Percentiles rank a stretch among this genome's conserved stretches.
These are phyloP conservation scores for Sugiyamaella sp. DNA, from an alignment of 1,139 yeast genomes.

Conservation along the genomic window DNA sequence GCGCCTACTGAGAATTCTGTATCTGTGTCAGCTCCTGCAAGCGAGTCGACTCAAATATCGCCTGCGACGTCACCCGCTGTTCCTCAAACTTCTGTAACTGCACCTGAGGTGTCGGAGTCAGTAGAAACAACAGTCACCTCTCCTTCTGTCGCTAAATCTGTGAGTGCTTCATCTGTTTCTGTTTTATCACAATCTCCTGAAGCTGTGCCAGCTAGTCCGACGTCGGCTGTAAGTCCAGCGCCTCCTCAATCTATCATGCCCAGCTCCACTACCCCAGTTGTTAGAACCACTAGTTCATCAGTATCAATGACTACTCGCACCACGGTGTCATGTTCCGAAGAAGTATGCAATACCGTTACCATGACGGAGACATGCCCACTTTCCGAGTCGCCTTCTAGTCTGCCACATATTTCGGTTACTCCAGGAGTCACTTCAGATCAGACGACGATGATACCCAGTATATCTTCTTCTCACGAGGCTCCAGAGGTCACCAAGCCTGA, in stretches of 20 bases:
- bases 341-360: background rate
- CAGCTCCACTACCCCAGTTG: background rate
- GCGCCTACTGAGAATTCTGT: background rate
- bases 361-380: conserved; percentile 7
- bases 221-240: background rate
- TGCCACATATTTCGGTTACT: too few species aligned
- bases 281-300: background rate
- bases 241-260: background rate
- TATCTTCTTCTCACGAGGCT: too few species aligned
- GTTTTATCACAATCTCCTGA: too few species aligned
- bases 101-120: background rate
- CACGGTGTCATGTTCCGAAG: conserved; percentile 2
- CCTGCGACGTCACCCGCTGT: background rate
- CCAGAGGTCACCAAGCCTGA: too few species aligned
- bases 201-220: background rate
- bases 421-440: too few species aligned
- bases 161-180: too few species aligned
- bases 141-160: background rate
- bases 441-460: too few species aligned
- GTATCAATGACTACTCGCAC: background rate
- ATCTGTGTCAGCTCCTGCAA: background rate
- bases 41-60: too few species aligned
- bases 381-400: background rate
- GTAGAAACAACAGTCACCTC: background rate
- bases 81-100: background rate